Evolutionary conservation across 345 rosid species (phyloP), one percentile per base, ranked within the genome.

Genomic region (Limnanthes douglasii): DNA sequence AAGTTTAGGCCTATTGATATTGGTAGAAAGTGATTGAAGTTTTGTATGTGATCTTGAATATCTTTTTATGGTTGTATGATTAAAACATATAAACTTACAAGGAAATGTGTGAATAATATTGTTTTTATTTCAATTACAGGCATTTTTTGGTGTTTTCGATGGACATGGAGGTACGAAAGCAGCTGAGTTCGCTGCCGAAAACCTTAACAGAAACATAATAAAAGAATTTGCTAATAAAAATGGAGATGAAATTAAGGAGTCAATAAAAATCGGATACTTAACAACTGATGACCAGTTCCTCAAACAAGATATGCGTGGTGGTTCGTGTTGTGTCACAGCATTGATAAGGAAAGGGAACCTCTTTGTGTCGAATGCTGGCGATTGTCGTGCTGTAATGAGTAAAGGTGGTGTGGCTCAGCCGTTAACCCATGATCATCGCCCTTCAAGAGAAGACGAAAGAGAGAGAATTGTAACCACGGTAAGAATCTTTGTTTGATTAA

Each of bases 381-480:
- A 88, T 34, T 88, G 95, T 41, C 93, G 97, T 5, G 93, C 97
- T 31, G 97, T 88, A 32, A 43, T 88, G 66, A 73, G 97, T 56
- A 43, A 50, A 4, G 76, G 66, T 41, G 95, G 97, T 13, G 47
- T 55, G 0, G 93, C 93, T 0, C 64, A 82, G 63, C 78, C 90
- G 11, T 73, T 88, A 1, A 78, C 97, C 6, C 68, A 78, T 8
- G 97, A 88, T 28, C 97, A 88, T 53, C 64, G 90, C 10, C 86
- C 93, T 6, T 65, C 69, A 0, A 66, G 97, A 69, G 71, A 71
- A 34, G 97, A 88, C 25, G 97, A 88, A 42, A 65, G 57, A 49
- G 41, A 46, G 39, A 56, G 97, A 56, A 76, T 88, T 23, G 77
- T 71, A 53, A 60, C 49, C 40, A 31, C 52, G 76, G 96, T 80